phyloP scores from a whole-genome alignment of 306 rosid genomes.

The Medicago ruthenica region DNA sequence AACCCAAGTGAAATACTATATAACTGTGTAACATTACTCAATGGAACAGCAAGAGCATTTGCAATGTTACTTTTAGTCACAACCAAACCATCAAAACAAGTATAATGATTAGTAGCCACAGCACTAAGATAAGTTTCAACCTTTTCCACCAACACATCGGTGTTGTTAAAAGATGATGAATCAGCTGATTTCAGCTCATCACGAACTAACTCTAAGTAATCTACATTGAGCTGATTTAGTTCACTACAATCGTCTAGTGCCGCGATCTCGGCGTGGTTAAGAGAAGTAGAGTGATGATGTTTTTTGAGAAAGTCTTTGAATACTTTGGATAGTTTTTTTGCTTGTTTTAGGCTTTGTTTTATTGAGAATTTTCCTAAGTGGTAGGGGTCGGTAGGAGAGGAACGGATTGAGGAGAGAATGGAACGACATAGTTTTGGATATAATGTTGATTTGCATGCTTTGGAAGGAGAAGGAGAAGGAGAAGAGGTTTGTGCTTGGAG shows the following conservation, averaged over 20 bases:
- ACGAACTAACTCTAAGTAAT: conserved; percentile 51
- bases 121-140: conserved; percentile 67
- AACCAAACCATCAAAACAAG: conserved; percentile 71
- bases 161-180: not conserved
- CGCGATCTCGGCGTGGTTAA: conserved; percentile 40
- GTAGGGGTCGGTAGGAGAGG: conserved; percentile 73
- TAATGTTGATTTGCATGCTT: conserved; percentile 64
- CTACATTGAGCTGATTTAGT: conserved; percentile 63
- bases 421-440: conserved; percentile 87
- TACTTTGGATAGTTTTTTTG: conserved; percentile 50
- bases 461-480: conserved; percentile 41
- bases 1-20: conserved; percentile 79
- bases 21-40: conserved; percentile 49
- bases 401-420: conserved; percentile 56
- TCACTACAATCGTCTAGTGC: conserved; percentile 71
- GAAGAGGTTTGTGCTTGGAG: not conserved
- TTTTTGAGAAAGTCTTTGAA: conserved; percentile 45
- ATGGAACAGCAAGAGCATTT: conserved; percentile 47
- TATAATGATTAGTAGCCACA: conserved; percentile 78
- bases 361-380: conserved; percentile 65
- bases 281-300: conserved; percentile 24
- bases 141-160: conserved; percentile 49
- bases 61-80: conserved; percentile 52
- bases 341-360: conserved; percentile 67
- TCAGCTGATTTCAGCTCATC: conserved; percentile 39